Evolutionary conservation across 2,329 filamentous ascomycete genomes (phyloP), one percentile per base, ranked within the genome.

Genomic region (Furcasterigmium furcatum): DNA sequence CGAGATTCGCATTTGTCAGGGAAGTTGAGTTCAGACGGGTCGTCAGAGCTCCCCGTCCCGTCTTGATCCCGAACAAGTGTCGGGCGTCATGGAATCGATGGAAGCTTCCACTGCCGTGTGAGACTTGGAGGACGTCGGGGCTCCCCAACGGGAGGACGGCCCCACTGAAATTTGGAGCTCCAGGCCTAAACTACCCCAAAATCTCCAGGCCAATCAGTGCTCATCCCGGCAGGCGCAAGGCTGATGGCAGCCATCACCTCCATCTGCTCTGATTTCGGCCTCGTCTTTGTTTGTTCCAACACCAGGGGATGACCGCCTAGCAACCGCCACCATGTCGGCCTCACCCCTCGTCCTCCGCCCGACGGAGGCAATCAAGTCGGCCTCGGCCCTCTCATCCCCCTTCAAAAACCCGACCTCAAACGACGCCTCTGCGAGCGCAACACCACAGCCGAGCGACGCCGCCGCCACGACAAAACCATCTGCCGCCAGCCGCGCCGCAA

Each of bases 261-360:
- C 32, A 18, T 18, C 13, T 7, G 7, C 32, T 35, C 16, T 35
- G 7, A 14, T 7, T n/a, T 35, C 8, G 16, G 7, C 6, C 8
- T n/a, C 7, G 13, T 14, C 32, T 35, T 27, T 12, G 7, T 27
- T 27, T 27, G 24, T 27, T 27, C 12, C 24, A 12, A 27, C 12
- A 7, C 24, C 24, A 7, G 12, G 24, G 24, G 24, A 27, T 12
- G 12, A 27, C 7, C 24, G 24, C 24, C 12, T 12, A 27, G 12
- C 24, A 12, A 27, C 24, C 24, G 24, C 24, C 24, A 12, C 35
- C 49, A 76, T 76, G 73, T 66, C 72, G 47, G 60, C 68, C 52
- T 77, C 73, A 13, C 73, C 73, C 13, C 65, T 75, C 47, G 65
- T 74, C 47, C 66, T 65, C 4, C 60, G 66, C 38, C 62, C 68